Evolutionary conservation across 805 yeast genomes (phyloP).

Genomic region (Spathaspora sp.): DNA sequence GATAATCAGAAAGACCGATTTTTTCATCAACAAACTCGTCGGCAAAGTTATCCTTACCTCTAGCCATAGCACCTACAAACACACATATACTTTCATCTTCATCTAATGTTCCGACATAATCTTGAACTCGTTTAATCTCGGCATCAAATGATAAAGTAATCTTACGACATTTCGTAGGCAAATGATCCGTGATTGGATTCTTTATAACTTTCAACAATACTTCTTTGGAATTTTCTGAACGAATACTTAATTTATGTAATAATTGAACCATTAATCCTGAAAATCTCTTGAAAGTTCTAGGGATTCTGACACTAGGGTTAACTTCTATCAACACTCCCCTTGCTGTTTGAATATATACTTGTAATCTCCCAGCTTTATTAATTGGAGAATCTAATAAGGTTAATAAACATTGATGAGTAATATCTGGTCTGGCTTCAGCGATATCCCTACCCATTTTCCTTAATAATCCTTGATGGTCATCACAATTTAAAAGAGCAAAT

Average conservation of each 20-base stretch:
- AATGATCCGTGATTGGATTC: slow-evolving; percentile 94
- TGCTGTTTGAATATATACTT: slow-evolving; percentile 94
- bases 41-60: slow-evolving; percentile 96
- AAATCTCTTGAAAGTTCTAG: slow-evolving; percentile 96
- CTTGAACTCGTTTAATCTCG: slow-evolving; percentile 81
- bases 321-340: slow-evolving; percentile 93
- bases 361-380: slow-evolving; percentile 94
- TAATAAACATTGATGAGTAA: slow-evolving; percentile 94
- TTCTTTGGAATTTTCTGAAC: slow-evolving; percentile 94
- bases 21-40: slow-evolving; percentile 97
- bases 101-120: slow-evolving; percentile 74
- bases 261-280: slow-evolving; percentile 97
- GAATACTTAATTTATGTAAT: slow-evolving; percentile 84
- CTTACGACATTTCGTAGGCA: slow-evolving; percentile 94
- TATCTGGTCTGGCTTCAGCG: slow-evolving; percentile 98
- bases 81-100: slow-evolving; percentile 94
- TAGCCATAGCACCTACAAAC: slow-evolving; percentile 98
- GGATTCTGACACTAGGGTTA: slow-evolving; percentile 94
- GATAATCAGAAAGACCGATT: slow-evolving; percentile 91
- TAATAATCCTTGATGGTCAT: slow-evolving; percentile 94
- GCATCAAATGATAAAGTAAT: slow-evolving; percentile 92
- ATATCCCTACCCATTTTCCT: slow-evolving; percentile 97
- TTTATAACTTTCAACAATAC: slow-evolving; percentile 90
- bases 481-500: slow-evolving; percentile 91
- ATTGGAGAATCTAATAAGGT: slow-evolving; percentile 96